Base-by-base conservation (phyloP, 768 basidiomycete genomes). In the Galerina marginata region DNA sequence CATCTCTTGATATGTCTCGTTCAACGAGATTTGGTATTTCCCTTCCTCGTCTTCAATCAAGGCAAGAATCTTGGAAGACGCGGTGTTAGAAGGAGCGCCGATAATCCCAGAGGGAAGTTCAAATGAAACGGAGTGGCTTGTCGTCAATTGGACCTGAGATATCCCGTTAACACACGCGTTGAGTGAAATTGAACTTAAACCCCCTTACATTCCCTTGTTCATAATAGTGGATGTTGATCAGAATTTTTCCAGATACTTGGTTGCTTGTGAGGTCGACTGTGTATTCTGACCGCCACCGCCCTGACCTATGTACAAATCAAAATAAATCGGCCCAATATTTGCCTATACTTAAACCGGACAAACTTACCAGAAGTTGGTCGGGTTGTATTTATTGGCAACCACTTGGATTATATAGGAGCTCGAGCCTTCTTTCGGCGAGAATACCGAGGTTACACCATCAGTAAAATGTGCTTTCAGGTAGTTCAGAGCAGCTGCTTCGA, bases 331-430 rank as follows among this genome's bases (percentile, higher is more conserved):
- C 42, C 16, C 60, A 47, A 49, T 42, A 16, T 38, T 38, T 43
- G 56, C 44, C 37, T 20, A 20, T 20, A 16, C 6, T n/a, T 25
- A 12, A 63, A 73, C 56, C 53, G 93, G 26, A 12, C n/a, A 23
- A 14, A 65, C 74, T 60, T 52, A 95, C 96, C 96, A 99, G 77
- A 84, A 98, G 74, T 98, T 98, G 20, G 85, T 75, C 0, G 93
- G 91, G 70, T 96, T 98, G 76, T 98, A 98, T 71, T 95, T 94
- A 73, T 97, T 96, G 16, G 93, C 91, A n/a, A 96, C 95, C 56
- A 97, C 78, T 70, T 95, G 92, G 44, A 97, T 73, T 14, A 84
- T 80, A 67, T 86, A 95, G 51, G 76, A 77, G 16, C 71, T 78
- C 0, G 78, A 66, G 23, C 75, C 74, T 26, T 76, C 79, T 38